Percentiles rank a stretch among this genome's conserved stretches.
Evolutionary conservation across 2,329 filamentous ascomycete genomes (phyloP).

Genomic region (Alternaria ventricosa): DNA sequence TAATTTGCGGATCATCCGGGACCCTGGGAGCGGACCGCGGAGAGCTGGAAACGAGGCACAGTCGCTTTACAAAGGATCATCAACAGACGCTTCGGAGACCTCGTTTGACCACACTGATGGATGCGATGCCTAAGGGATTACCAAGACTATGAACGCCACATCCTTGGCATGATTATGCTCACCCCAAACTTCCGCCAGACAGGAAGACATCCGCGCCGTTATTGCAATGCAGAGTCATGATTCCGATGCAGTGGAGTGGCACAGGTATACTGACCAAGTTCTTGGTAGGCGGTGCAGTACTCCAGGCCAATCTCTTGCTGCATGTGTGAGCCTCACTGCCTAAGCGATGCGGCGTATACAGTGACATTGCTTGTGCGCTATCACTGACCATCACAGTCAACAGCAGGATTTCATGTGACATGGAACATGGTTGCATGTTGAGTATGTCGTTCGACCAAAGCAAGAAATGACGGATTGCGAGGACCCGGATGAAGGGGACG

Average conservation of each 20-base stretch:
- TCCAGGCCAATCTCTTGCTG: not conserved
- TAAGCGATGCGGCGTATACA: not conserved
- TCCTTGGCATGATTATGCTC: not conserved
- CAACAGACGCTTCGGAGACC: not conserved
- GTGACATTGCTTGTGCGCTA: not conserved
- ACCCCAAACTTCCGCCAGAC: not conserved
- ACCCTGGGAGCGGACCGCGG: not conserved
- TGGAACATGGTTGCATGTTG: not conserved
- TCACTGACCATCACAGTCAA: not conserved
- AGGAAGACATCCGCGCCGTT: not conserved
- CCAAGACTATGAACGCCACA: not conserved
- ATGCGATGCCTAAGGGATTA: not conserved
- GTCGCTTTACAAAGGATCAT: not conserved
- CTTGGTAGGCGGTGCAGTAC: not conserved
- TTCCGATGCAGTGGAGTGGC: not conserved
- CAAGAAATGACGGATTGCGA: not conserved
- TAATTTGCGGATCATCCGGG: not conserved
- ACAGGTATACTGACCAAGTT: not conserved
- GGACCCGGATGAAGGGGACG: not conserved
- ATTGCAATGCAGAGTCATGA: not conserved
- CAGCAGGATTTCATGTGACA: not conserved
- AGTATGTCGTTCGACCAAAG: not conserved
- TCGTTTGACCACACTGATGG: not conserved
- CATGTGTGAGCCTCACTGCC: not conserved
- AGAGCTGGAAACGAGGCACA: not conserved